phyloP scores from a whole-genome alignment of 1,139 yeast genomes.

The Candida sp. region DNA sequence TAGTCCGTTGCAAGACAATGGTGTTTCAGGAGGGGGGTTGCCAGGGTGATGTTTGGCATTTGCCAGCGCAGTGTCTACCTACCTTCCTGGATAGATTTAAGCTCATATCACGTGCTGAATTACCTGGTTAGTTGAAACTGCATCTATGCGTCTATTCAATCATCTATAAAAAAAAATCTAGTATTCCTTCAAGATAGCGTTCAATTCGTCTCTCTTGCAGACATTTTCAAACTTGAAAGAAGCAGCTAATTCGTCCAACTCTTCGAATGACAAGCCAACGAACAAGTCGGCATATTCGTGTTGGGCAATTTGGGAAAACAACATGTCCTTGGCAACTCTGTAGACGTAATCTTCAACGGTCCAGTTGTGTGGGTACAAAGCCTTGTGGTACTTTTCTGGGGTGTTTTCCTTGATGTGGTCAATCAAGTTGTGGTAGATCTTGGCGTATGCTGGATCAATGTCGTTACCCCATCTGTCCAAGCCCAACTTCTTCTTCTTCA shows the following conservation, averaged over 20 bases:
- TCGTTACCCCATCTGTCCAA: conserved; percentile 53
- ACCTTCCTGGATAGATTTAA: too few relatives aligned
- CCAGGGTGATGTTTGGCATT: too few relatives aligned
- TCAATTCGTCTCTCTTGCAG: conserved; percentile 41
- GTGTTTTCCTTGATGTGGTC: conserved; percentile 37
- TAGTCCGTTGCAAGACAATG: too few relatives aligned
- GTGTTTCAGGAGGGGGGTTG: too few relatives aligned
- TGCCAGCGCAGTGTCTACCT: too few relatives aligned
- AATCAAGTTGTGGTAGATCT: conserved; percentile 33
- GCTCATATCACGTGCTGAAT: too few relatives aligned
- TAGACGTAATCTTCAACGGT: conserved; percentile 33
- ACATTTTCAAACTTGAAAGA: conserved; percentile 50
- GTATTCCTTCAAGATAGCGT: conserved; percentile 28
- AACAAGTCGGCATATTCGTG: conserved; percentile 48
- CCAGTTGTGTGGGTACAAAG: conserved; percentile 41
- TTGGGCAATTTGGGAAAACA: conserved; percentile 42
- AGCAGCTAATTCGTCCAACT: conserved; percentile 51
- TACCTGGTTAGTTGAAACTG: too few relatives aligned
- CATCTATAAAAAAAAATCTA: background rate
- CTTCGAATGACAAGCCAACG: conserved; percentile 39
- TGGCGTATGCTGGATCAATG: conserved; percentile 37
- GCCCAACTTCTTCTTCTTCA: conserved; percentile 45
- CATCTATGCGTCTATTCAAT: background rate
- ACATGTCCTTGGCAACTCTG: conserved; percentile 42
- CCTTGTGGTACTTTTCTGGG: conserved; percentile 34